Base-by-base conservation (phyloP, 2,329 filamentous ascomycete genomes). In the Bipolaris zeicola region DNA sequence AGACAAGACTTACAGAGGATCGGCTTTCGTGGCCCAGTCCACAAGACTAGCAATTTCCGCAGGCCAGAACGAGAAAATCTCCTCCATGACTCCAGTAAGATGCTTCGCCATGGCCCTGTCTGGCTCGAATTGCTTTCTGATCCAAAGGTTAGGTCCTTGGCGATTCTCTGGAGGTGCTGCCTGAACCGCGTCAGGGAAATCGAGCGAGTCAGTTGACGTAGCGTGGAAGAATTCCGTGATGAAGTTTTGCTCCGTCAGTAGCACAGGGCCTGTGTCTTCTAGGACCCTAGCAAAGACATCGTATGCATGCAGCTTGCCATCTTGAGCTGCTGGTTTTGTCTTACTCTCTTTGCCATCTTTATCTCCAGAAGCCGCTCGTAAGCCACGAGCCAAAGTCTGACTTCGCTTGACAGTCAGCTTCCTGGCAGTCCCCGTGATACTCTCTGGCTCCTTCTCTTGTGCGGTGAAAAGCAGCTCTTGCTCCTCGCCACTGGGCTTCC, bases 151-250 rank as follows among this genome's bases (percentile, higher is more conserved):
- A 14, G 87, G 87, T 20, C 89, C 87, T 39, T 83, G 83, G 44
- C 94, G 86, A 36, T 88, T 82, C 39, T 87, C 84, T 6, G 92
- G 91, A 22, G 83, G 79, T 1, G 82, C 81, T 2, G 85, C 82
- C 18, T 84, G 81, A 16, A 97, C 89, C 2, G 89, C 84, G 63
- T 98, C 95, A 1, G 89, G 83, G 71, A 97, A 98, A 71, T 97
- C 93, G 14, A 85, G 78, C 34, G 87, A 88, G 67, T 92, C 89
- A 26, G 94, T 82, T 1, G 92, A 96, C n/a, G 89, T 91, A 24
- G 95, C 87, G 67, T 98, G 94, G 83, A 98, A 98, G 75, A 97
- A 95, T 66, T 96, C 92, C n/a, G 96, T 88, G 46, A 97, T 82
- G 72, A 98, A 99, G 72, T 97, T 98, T 74, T 99, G 94, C 77